Base-by-base conservation (phyloP, 1,284 basidiomycete genomes). In the Sparassis latifolia region DNA sequence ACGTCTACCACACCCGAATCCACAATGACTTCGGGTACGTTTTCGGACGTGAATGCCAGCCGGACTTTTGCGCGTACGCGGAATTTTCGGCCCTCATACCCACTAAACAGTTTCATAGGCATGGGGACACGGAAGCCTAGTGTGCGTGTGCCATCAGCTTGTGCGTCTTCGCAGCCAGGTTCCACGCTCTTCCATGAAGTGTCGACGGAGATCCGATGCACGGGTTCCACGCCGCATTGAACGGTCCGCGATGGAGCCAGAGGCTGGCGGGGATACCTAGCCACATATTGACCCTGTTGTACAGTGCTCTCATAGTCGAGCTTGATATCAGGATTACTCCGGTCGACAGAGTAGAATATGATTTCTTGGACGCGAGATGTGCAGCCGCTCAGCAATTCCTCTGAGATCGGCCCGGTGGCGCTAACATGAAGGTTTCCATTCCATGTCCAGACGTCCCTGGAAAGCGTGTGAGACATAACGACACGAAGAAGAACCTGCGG, bases 101-200 rank as follows among this genome's bases (percentile, higher is more conserved):
- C 48, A 38, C 39, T 40, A 31, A 60, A 53, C 20, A 60, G 48
- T 10, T 31, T 10, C 41, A 58, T 45, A 44, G 58, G 58, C 3
- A 60, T 47, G 10, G 58, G 58, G 44, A 58, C 58, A 52, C 57
- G 57, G 52, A 60, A 58, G 27, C 51, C 37, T 47, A 60, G 46
- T 9, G 50, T 42, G 55, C 55, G 58, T 45, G 49, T 53, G 10
- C 45, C 45, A n/a, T 46, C 49, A 29, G 42, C 47, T 12, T 55
- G 49, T 5, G 50, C 49, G 42, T 52, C 52, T 4, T 46, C 49
- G n/a, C 33, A 33, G 27, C 46, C 46, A 2, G 49, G 45, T 27
- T 44, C n/a, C 29, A 53, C 42, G 44, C 52, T 52, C 32, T 10
- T 39, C 50, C 47, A 54, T n/a, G 41, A 33, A 29, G 42, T 48